A percentile compares a stretch with the other conserved stretches of the same genome.
Conservation (phyloP, 148 eudicot genomes). For the Arctostaphylos glauca region DNA sequence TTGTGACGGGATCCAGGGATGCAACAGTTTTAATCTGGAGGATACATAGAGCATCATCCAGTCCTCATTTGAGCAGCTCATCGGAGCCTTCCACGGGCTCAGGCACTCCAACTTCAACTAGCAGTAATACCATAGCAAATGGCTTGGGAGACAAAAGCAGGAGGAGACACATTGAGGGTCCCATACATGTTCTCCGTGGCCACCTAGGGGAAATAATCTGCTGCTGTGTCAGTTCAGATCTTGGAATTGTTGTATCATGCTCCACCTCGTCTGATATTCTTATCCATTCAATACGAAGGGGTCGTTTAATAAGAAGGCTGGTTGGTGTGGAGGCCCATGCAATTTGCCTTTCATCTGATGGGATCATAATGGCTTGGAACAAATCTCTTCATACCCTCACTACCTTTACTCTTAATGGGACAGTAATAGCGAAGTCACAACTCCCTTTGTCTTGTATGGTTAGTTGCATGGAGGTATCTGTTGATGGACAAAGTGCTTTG, state of each 20-base stretch:
- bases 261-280: constrained; percentile 74
- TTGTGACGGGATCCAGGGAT: constrained; percentile 90
- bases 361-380: constrained; percentile 80
- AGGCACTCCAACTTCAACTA: constrained; percentile 50
- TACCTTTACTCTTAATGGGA: constrained; percentile 80
- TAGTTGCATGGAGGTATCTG: constrained; percentile 83
- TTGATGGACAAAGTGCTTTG: constrained; percentile 76
- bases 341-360: constrained; percentile 72
- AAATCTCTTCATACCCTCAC: constrained; percentile 52
- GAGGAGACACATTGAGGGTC: constrained; percentile 80
- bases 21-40: constrained; percentile 84
- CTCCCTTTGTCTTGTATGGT: constrained; percentile 62
- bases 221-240: constrained; percentile 85
- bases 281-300: constrained; percentile 73
- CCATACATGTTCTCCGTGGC: constrained; percentile 88
- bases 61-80: constrained; percentile 38
- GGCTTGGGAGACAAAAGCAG: constrained; percentile 54
- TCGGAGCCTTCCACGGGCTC: constrained; percentile 53
- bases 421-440: constrained; percentile 52
- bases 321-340: constrained; percentile 70
- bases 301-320: constrained; percentile 79
- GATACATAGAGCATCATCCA: constrained; percentile 47
- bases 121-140: constrained; percentile 40
- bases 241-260: constrained; percentile 85
- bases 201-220: constrained; percentile 76